These are phyloP conservation scores for Tricharina praecox DNA, from an alignment of 495 filamentous ascomycete genomes.

Conservation along the genomic window DNA sequence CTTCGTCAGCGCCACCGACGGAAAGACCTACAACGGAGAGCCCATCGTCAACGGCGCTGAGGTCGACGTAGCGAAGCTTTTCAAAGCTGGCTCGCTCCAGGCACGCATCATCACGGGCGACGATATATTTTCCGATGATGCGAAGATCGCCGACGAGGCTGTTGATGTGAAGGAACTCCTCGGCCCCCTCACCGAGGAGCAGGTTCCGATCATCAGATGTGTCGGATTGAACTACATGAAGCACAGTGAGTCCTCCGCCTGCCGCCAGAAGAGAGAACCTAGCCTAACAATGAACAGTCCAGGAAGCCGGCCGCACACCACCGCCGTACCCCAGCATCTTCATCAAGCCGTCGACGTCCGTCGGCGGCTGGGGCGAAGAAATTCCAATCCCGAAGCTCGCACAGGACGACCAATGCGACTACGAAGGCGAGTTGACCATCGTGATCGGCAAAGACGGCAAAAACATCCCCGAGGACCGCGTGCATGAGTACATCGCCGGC, in stretches of 20 bases:
- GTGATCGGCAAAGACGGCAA: slow-evolving; percentile 56
- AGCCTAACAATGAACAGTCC: background rate
- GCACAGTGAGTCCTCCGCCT: slow-evolving; percentile 41
- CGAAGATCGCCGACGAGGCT: slow-evolving; percentile 47
- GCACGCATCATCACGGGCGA: slow-evolving; percentile 55
- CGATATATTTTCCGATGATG: slow-evolving; percentile 47
- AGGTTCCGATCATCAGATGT: slow-evolving; percentile 60
- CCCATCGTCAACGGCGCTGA: too few relatives aligned
- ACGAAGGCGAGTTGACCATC: slow-evolving; percentile 68
- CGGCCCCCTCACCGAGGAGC: slow-evolving; percentile 48
- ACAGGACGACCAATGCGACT: slow-evolving; percentile 45
- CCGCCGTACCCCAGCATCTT: slow-evolving; percentile 67
- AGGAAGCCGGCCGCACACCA: slow-evolving; percentile 47
- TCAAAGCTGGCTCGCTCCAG: too few relatives aligned
- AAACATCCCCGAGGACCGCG: slow-evolving; percentile 48
- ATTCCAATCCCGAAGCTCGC: slow-evolving; percentile 19
- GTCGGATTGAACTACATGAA: slow-evolving; percentile 67
- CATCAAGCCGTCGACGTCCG: slow-evolving; percentile 62
- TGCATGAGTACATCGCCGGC: slow-evolving; percentile 59
- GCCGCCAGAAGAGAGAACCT: background rate
- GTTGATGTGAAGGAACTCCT: slow-evolving; percentile 50
- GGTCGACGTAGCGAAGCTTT: too few relatives aligned
- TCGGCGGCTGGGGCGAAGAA: slow-evolving; percentile 39
- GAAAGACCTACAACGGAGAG: too few relatives aligned
- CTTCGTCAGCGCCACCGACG: too few relatives aligned